phyloP scores from a whole-genome alignment of 140 eudicot species.

The Senecio squalidus region DNA sequence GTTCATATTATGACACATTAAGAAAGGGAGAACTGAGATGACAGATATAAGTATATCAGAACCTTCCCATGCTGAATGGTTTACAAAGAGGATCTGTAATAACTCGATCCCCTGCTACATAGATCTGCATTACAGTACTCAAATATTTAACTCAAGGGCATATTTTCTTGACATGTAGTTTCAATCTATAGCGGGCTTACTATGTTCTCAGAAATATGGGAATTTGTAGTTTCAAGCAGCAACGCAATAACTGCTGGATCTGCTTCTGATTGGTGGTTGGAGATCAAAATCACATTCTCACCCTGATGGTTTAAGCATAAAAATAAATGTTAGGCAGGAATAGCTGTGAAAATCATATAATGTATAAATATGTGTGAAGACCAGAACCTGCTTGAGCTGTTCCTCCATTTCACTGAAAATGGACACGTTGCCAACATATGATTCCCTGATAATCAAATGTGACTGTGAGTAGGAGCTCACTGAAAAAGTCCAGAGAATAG shows the following conservation, averaged over 20 bases:
- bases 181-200: constrained; percentile 31
- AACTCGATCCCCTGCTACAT: constrained; percentile 94
- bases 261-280: constrained; percentile 99
- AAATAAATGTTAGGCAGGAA: constrained; percentile 21
- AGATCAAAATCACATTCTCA: constrained; percentile 76
- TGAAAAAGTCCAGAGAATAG: too few species aligned
- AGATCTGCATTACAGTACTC: constrained; percentile 56
- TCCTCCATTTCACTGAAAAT: constrained; percentile 70
- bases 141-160: constrained; percentile 9
- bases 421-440: constrained; percentile 77
- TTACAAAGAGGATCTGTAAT: constrained; percentile 98
- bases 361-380: constrained; percentile 8
- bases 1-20: constrained; percentile 2
- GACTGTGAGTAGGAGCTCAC: constrained; percentile 4
- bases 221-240: constrained; percentile 70
- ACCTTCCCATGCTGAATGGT: constrained; percentile 99
- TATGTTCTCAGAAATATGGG: constrained; percentile 71
- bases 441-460: constrained; percentile 48
- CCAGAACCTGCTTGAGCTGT: constrained; percentile 75
- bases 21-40: background rate
- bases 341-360: background rate
- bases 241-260: constrained; percentile 94
- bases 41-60: constrained; percentile 11
- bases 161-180: background rate
- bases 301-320: constrained; percentile 51